Base-by-base conservation (phyloP, 306 rosid species). In the Malus sylvestris region DNA sequence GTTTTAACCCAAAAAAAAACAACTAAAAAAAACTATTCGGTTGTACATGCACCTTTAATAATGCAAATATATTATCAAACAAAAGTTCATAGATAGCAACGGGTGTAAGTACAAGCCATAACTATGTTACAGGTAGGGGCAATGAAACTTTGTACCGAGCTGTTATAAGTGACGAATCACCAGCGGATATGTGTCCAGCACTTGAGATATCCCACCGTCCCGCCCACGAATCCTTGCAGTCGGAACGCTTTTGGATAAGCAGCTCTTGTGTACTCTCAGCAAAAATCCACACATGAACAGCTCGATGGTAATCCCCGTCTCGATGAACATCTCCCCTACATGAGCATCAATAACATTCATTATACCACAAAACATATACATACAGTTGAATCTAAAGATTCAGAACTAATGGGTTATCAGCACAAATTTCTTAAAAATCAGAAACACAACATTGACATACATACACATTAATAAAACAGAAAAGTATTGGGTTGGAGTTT, bases 191-290 rank as follows among this genome's bases (percentile, higher is more conserved):
- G 81, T 95, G 98, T 10, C 97, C 98, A 13, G 97, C 97, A 76
- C 97, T 90, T 73, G 98, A 95, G 67, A 92, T 92, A 52, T 95
- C 98, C 98, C 97, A 95, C 78, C 90, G 78, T 30, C 93, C 92
- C 1, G 97, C 80, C 92, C 91, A 95, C 0, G 96, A 95, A 79
- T 92, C 98, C 83, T 90, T 95, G 88, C 86, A 76, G 73, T 78
- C 88, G n/a, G 98, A 68, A 14, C 97, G 97, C 25, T 83, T 91
- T 67, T 95, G 97, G 71, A 95, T 78, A 66, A 95, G 98, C 71
- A 95, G 61, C 55, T 92, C 85, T 52, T 89, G 95, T 2, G 98
- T 90, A 62, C 81, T 84, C 83, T 95, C 98, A 1, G 96, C 89
- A 68, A 80, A 95, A 73, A 95, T 88, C 96, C 98, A 92, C 60